Conservation (phyloP, 208 protist species). For the Leishmania braziliensis region DNA sequence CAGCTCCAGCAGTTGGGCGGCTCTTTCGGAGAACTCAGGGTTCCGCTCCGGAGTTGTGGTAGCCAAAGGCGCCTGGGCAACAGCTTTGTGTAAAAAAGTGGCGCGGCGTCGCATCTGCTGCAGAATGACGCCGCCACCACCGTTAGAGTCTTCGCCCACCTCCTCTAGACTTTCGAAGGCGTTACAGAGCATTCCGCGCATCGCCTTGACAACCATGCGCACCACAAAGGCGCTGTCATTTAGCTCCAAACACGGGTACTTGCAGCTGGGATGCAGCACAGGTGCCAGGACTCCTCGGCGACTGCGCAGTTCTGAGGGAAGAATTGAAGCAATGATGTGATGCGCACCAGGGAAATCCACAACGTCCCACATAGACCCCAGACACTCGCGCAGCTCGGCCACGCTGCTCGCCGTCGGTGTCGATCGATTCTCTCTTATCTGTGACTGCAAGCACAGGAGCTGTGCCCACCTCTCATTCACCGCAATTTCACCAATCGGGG, state of each 20-base stretch:
- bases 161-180: conserved; percentile 34
- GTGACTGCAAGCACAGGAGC: conserved; percentile 47
- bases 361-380: conserved; percentile 69
- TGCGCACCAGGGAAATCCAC: conserved; percentile 34
- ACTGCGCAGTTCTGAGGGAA: conserved; percentile 58
- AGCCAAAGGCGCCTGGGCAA: conserved; percentile 5
- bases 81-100: conserved; percentile 22
- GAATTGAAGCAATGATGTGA: conserved; percentile 55
- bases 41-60: conserved; percentile 21
- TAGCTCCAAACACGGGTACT: conserved; percentile 50
- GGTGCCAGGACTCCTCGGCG: conserved; percentile 61
- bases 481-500: conserved; percentile 74
- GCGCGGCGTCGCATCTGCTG: conserved; percentile 26
- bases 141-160: conserved; percentile 5
- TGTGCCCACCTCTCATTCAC: conserved; percentile 68
- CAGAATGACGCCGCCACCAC: conserved; percentile 27
- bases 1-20: conserved; percentile 56
- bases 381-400: conserved; percentile 22
- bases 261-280: conserved; percentile 50
- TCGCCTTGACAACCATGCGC: conserved; percentile 35
- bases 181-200: conserved; percentile 54
- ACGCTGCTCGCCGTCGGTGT: neutral
- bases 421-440: conserved; percentile 29
- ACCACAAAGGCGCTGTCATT: conserved; percentile 30
- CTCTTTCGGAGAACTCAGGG: conserved; percentile 26